Evolutionary conservation across 305 asterid genomes (phyloP).

Genomic region (Ilex paraguariensis): DNA sequence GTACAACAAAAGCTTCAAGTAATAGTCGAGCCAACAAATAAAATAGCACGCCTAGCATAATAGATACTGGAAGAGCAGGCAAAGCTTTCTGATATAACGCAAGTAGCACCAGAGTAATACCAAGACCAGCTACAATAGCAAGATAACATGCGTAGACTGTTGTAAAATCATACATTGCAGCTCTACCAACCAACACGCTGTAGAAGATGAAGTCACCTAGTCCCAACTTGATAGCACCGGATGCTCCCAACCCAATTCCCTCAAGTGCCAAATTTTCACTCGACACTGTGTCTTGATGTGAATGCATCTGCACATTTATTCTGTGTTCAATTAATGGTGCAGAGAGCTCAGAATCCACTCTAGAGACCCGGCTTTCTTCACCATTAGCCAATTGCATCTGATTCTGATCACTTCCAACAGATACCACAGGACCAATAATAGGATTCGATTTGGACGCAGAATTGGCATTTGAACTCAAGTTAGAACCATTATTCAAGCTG

Average conservation of each 20-base stretch:
- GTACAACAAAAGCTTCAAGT: constrained; percentile 80
- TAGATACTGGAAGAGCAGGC: constrained; percentile 93
- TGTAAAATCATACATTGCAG: constrained; percentile 97
- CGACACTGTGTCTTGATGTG: constrained; percentile 25
- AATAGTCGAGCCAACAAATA: constrained; percentile 76
- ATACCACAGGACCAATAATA: constrained; percentile 9
- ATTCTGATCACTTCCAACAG: constrained; percentile 18
- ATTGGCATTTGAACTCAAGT: constrained; percentile 15
- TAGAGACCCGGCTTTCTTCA: constrained; percentile 39
- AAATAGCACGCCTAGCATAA: constrained; percentile 78
- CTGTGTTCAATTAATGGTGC: constrained; percentile 71
- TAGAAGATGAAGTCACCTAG: constrained; percentile 92
- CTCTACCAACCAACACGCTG: constrained; percentile 90
- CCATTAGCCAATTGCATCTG: constrained; percentile 33
- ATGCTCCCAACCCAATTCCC: constrained; percentile 85
- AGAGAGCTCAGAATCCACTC: constrained; percentile 50
- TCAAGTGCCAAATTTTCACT: constrained; percentile 55
- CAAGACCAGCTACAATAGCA: constrained; percentile 92
- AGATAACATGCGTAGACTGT: constrained; percentile 96
- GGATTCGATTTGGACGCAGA: constrained; percentile 13
- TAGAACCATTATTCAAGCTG: constrained; percentile 11
- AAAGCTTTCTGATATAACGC: constrained; percentile 91
- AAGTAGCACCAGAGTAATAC: constrained; percentile 78
- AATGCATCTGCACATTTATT: constrained; percentile 43
- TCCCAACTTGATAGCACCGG: constrained; percentile 96